These are phyloP conservation scores for Podaxis sp. DNA, from an alignment of 768 basidiomycete species.

Conservation along the genomic window DNA sequence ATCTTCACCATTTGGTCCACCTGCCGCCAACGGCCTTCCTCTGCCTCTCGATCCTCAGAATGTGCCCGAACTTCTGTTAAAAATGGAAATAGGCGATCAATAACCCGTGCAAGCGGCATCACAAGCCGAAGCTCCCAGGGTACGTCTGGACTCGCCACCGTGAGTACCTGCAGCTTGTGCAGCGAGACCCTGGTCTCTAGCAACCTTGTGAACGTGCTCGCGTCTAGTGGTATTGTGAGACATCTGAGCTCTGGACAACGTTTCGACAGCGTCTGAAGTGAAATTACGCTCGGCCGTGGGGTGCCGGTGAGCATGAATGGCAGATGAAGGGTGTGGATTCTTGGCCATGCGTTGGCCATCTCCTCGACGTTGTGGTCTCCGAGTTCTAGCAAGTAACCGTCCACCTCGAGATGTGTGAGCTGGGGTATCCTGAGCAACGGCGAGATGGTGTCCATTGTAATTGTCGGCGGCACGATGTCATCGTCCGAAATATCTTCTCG, in stretches of 20 bases:
- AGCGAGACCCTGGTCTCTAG: not conserved
- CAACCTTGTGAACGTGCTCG: slow-evolving; percentile 17
- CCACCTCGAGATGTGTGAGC: slow-evolving; percentile 26
- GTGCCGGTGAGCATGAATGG: slow-evolving; percentile 22
- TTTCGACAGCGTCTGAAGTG: slow-evolving; percentile 22
- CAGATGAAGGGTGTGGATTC: slow-evolving; percentile 24
- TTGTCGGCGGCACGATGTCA: slow-evolving; percentile 15
- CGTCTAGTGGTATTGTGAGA: slow-evolving; percentile 26
- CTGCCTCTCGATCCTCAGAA: slow-evolving; percentile 15
- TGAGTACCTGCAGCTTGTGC: slow-evolving; percentile 23
- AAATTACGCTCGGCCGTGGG: slow-evolving; percentile 22
- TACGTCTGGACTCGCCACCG: slow-evolving; percentile 25
- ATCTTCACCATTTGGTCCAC: slow-evolving; percentile 29
- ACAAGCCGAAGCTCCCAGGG: slow-evolving; percentile 25
- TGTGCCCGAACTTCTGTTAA: slow-evolving; percentile 20
- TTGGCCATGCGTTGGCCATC: slow-evolving; percentile 29
- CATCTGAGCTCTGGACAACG: slow-evolving; percentile 22
- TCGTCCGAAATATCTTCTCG: slow-evolving; percentile 15
- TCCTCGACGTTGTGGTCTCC: slow-evolving; percentile 24
- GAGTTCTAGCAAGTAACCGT: slow-evolving; percentile 27
- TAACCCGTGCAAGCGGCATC: slow-evolving; percentile 26
- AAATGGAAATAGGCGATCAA: slow-evolving; percentile 27
- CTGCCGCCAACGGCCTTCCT: slow-evolving; percentile 27
- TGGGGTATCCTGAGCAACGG: slow-evolving; percentile 24
- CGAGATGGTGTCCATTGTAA: slow-evolving; percentile 18